These are phyloP conservation scores for Malassezia cuniculi DNA, from an alignment of 1,284 basidiomycete genomes.

Conservation along the genomic window DNA sequence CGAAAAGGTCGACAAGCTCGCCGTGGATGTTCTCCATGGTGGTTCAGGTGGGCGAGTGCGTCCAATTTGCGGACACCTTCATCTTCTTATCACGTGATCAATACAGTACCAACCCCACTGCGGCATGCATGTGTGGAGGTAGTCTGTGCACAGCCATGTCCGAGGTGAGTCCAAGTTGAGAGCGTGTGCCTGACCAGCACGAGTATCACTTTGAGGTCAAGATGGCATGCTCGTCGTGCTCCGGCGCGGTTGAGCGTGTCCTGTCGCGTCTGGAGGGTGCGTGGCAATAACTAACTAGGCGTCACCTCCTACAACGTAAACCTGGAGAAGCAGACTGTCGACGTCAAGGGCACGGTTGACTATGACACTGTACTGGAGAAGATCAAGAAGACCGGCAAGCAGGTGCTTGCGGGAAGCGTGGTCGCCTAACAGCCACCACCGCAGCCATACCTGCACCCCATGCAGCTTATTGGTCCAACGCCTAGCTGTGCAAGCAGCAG, in stretches of 20 bases:
- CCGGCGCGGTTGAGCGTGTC: slow-evolving; percentile 61
- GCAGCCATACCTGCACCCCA: slow-evolving; percentile 65
- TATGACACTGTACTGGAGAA: slow-evolving; percentile 60
- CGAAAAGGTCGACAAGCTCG: slow-evolving; percentile 98
- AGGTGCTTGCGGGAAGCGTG: slow-evolving; percentile 47
- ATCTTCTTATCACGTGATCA: slow-evolving; percentile 7
- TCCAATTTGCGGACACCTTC: not conserved
- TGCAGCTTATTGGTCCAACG: slow-evolving; percentile 60
- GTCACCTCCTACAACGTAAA: slow-evolving; percentile 48
- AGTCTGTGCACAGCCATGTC: not conserved
- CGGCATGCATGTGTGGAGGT: not conserved
- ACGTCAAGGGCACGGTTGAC: slow-evolving; percentile 54
- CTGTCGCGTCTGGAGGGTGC: slow-evolving; percentile 58
- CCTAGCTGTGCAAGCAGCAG: slow-evolving; percentile 63
- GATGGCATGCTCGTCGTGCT: slow-evolving; percentile 75
- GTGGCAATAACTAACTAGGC: slow-evolving; percentile 18
- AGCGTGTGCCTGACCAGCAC: slow-evolving; percentile 26
- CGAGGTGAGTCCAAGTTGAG: slow-evolving; percentile 6
- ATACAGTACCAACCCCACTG: slow-evolving; percentile 8
- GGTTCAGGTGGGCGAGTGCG: not conserved
- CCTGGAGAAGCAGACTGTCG: slow-evolving; percentile 59
- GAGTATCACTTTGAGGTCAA: slow-evolving; percentile 56
- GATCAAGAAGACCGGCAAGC: slow-evolving; percentile 78
- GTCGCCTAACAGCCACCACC: slow-evolving; percentile 51
- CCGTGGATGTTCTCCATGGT: slow-evolving; percentile 48